Base-by-base conservation (phyloP, 1,284 basidiomycete species). In the Microbotryomycetes sp. region DNA sequence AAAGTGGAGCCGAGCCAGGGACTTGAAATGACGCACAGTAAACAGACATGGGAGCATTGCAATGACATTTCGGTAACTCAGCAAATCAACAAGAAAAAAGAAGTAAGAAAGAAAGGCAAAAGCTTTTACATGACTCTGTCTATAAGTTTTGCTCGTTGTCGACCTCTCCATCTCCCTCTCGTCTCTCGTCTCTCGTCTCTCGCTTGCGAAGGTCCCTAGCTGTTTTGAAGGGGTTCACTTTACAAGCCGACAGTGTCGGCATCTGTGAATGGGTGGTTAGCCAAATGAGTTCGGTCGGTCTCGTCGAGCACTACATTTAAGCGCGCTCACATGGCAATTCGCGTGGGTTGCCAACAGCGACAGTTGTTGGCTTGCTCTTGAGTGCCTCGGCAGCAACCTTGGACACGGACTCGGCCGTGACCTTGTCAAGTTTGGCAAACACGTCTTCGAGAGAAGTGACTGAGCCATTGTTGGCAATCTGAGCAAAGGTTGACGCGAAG, bases 311-410 rank as follows among this genome's bases (percentile, higher is more conserved):
- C 16, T 23, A 1, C 3, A 9, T 5, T 22, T 19, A 12, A 4
- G 15, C 16, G 26, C 14, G 59, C 67, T 29, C 29, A 68, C 67
- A 88, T 49, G 92, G 92, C 56, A 96, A 81, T 47, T 82, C 74
- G 72, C 81, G 77, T 69, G 85, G 78, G 74, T 93, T 84, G 60
- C 92, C 92, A 58, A 94, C 81, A 29, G 85, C 86, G 52, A 96
- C 89, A 67, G 82, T 89, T 36, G 90, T 92, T 29, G 91, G 89
- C 79, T 90, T 88, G 70, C 79, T 78, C 75, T 82, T 81, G 70
- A 86, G 73, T 50, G 89, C 80, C 36, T 79, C n/a, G 26, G 65
- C 62, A 36, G 72, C 72, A 46, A 74, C 72, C 69, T 74, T 71
- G 51, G 71, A 64, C 31, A 75, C 66, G 54, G 68, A 74, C 50